Percentiles rank a stretch among this genome's conserved stretches.
Conservation (phyloP, 805 yeast genomes). For the Yarrowia sp. region DNA sequence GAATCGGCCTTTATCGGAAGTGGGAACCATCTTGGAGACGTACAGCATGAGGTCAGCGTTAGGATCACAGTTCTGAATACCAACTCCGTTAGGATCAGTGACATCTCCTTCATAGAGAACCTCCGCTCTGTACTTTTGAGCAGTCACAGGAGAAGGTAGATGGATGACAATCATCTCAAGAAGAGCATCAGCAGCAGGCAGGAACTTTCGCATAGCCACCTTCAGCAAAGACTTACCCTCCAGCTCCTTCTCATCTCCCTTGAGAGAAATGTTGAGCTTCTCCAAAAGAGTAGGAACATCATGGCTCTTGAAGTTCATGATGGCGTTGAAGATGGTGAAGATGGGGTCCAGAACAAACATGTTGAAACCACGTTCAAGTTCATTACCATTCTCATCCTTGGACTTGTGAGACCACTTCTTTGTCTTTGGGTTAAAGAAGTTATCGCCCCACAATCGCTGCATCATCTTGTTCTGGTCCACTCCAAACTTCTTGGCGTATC, state of each 20-base stretch:
- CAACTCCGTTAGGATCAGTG: constrained; percentile 78
- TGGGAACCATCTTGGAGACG: constrained; percentile 99
- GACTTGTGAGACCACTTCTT: constrained; percentile 98
- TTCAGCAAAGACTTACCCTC: constrained; percentile 98
- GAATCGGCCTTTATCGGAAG: constrained; percentile 99
- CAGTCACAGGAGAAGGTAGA: constrained; percentile 99
- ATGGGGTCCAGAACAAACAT: constrained; percentile 98
- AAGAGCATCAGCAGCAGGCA: constrained; percentile 99
- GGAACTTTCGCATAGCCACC: constrained; percentile 98
- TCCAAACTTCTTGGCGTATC: constrained; percentile 99
- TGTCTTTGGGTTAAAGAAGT: constrained; percentile 99
- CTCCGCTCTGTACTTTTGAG: constrained; percentile 98
- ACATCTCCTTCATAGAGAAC: constrained; percentile 96
- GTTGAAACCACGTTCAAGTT: constrained; percentile 98
- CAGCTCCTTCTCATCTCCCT: constrained; percentile 95
- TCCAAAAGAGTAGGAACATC: constrained; percentile 88
- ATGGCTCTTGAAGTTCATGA: constrained; percentile 99
- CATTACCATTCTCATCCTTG: constrained; percentile 92
- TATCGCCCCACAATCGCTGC: constrained; percentile 99
- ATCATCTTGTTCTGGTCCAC: constrained; percentile 96
- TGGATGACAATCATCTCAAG: constrained; percentile 97
- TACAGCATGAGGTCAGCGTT: constrained; percentile 96
- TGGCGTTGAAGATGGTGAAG: constrained; percentile 92
- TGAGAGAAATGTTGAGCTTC: constrained; percentile 89
- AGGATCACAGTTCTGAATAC: constrained; percentile 98